Percentiles rank a stretch among this genome's conserved stretches.
Evolutionary conservation across 148 eudicot genomes (phyloP).

Genomic region (Mesembryanthemum crystallinum): DNA sequence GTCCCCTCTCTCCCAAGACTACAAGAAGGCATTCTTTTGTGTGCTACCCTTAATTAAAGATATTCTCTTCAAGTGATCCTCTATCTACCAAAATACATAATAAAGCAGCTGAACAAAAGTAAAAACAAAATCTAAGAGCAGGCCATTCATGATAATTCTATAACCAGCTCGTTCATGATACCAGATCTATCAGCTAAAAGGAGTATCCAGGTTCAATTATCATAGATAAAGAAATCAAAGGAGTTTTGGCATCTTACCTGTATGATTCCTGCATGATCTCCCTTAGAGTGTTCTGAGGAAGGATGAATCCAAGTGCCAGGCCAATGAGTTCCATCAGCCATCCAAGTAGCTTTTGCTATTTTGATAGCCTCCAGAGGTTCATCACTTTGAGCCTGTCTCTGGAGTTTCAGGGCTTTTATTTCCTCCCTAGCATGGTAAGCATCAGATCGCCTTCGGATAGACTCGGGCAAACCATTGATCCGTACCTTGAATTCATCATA

Average conservation of each 20-base stretch:
- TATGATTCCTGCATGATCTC: slow-evolving; percentile 93
- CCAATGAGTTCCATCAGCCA: slow-evolving; percentile 97
- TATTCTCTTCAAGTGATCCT: not conserved
- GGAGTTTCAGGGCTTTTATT: slow-evolving; percentile 64
- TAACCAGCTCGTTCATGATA: not conserved
- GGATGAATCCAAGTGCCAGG: slow-evolving; percentile 86
- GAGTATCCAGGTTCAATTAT: not conserved
- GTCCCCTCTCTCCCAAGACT: not conserved
- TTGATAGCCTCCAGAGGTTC: slow-evolving; percentile 64
- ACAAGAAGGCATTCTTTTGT: not conserved
- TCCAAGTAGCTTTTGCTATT: slow-evolving; percentile 89
- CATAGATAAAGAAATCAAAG: not conserved
- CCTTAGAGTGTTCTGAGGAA: slow-evolving; percentile 65
- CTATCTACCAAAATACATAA: not conserved
- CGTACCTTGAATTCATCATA: slow-evolving; percentile 95
- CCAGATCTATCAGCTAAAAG: not conserved
- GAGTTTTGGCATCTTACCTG: slow-evolving; percentile 46
- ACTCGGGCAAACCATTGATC: slow-evolving; percentile 80
- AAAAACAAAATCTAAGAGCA: not conserved
- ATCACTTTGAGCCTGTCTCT: slow-evolving; percentile 55
- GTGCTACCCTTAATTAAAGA: not conserved
- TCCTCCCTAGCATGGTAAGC: slow-evolving; percentile 90
- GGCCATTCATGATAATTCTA: not conserved
- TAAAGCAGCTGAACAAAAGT: not conserved
- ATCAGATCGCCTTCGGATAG: slow-evolving; percentile 83